Evolutionary conservation across 345 rosid genomes (phyloP).

Genomic region (Zanthoxylum bungeanum): DNA sequence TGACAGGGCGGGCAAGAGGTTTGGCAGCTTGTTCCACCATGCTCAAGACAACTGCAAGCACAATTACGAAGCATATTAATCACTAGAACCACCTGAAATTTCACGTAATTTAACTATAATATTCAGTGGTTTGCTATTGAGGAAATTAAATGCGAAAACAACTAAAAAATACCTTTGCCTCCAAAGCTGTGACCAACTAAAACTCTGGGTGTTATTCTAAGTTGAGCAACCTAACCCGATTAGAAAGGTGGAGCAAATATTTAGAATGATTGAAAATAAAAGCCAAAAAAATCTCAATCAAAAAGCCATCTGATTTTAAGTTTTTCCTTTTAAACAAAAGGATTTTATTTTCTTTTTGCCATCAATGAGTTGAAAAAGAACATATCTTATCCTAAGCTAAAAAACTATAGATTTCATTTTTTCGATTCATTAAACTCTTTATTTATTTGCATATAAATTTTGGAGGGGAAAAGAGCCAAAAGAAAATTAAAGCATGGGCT

Average conservation of each 20-base stretch:
- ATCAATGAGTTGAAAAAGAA: neutral
- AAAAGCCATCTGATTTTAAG: neutral
- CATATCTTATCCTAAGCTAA: neutral
- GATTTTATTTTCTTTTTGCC: neutral
- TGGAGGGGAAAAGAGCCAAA: neutral
- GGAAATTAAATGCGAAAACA: neutral
- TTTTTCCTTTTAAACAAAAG: neutral
- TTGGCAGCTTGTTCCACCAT: conserved; percentile 96
- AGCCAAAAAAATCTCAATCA: neutral
- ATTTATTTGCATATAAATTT: neutral
- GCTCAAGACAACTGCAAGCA: conserved; percentile 72
- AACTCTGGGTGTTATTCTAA: conserved; percentile 76
- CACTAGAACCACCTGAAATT: conserved; percentile 17
- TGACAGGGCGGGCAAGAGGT: conserved; percentile 93
- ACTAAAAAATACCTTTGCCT: conserved; percentile 70
- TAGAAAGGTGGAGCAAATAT: conserved; percentile 11
- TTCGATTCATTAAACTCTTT: neutral
- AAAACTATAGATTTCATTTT: neutral
- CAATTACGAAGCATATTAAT: conserved; percentile 22
- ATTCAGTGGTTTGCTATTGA: neutral
- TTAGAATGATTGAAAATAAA: neutral
- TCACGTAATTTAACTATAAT: conserved; percentile 4
- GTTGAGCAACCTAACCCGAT: conserved; percentile 57
- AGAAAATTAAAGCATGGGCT: neutral
- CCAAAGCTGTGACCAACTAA: conserved; percentile 96